A percentile compares a stretch with the other conserved stretches of the same genome.
These are phyloP conservation scores for Mortierella alpina DNA, from an alignment of 192 early-diverging fungal species.

Conservation along the genomic window DNA sequence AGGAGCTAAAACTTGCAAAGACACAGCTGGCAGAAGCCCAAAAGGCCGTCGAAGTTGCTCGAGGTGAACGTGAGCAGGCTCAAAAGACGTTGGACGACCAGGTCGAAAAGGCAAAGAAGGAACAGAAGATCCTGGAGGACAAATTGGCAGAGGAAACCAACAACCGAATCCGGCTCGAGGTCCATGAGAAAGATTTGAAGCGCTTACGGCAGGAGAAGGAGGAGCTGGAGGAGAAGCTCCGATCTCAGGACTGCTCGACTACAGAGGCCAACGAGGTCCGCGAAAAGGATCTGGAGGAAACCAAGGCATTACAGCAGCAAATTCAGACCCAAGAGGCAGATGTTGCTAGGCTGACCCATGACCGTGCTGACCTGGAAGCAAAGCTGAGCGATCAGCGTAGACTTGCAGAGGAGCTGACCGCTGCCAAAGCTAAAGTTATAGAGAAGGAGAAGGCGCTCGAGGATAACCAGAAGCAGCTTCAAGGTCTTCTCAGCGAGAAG, in stretches of 20 bases:
- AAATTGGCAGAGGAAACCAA: constrained; percentile 11
- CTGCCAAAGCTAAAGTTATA: not conserved
- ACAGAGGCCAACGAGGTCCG: not conserved
- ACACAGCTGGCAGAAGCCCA: constrained; percentile 22
- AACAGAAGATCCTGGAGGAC: constrained; percentile 6
- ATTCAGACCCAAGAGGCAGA: constrained; percentile 11
- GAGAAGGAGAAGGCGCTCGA: constrained; percentile 25
- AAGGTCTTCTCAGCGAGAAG: constrained; percentile 5
- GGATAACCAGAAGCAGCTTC: constrained; percentile 13
- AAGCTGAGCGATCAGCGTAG: constrained; percentile 18
- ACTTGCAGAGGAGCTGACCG: constrained; percentile 14
- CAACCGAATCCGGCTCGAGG: constrained; percentile 3
- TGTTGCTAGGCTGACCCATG: constrained; percentile 15
- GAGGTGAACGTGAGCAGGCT: constrained; percentile 11
- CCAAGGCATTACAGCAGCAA: not conserved
- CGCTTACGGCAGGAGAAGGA: constrained; percentile 14
- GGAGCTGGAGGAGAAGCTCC: constrained; percentile 17
- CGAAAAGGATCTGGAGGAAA: constrained; percentile 1
- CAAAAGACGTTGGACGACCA: constrained; percentile 15
- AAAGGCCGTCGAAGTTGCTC: constrained; percentile 7
- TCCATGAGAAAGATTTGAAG: constrained; percentile 22
- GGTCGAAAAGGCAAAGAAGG: constrained; percentile 6
- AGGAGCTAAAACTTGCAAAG: constrained; percentile 10
- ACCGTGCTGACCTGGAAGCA: constrained; percentile 15
- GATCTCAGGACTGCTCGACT: not conserved